Conservation (phyloP, 495 filamentous ascomycete species). For the Astrothelium macrocarpum region DNA sequence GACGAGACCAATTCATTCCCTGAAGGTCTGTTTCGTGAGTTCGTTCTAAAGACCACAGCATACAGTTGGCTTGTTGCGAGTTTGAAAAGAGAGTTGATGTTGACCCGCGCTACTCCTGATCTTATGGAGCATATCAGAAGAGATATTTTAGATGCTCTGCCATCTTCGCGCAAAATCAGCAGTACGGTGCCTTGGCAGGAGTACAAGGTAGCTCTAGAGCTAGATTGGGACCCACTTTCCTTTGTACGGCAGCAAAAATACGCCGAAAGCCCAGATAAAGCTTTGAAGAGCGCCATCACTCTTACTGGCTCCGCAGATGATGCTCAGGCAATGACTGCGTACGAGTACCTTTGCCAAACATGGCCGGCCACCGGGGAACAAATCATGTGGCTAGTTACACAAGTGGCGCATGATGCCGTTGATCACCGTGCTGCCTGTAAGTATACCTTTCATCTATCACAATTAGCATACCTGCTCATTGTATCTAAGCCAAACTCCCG, state of each 20-base stretch:
- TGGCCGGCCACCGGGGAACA: conserved; percentile 28
- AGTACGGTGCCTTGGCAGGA: background rate
- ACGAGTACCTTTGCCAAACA: conserved; percentile 26
- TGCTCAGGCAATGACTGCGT: conserved; percentile 28
- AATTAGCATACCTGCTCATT: too few species aligned
- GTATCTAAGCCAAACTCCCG: background rate
- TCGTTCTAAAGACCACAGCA: too few species aligned
- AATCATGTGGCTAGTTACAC: conserved; percentile 12
- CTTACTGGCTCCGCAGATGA: conserved; percentile 23
- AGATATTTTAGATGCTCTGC: background rate
- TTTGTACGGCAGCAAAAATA: conserved; percentile 27
- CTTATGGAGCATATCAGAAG: background rate
- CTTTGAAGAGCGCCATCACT: conserved; percentile 24
- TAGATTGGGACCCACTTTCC: conserved; percentile 21
- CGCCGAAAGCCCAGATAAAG: conserved; percentile 12
- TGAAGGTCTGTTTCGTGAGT: too few species aligned
- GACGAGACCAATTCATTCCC: too few species aligned
- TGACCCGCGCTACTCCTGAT: background rate
- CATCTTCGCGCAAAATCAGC: background rate
- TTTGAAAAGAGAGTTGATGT: background rate
- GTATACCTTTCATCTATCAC: too few species aligned
- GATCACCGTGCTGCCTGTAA: background rate
- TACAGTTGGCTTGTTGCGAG: conserved; percentile 3
- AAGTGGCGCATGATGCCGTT: background rate
- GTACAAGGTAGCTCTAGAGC: background rate